These are phyloP conservation scores for Fagus sylvatica DNA, from an alignment of 306 rosid genomes.

Conservation along the genomic window DNA sequence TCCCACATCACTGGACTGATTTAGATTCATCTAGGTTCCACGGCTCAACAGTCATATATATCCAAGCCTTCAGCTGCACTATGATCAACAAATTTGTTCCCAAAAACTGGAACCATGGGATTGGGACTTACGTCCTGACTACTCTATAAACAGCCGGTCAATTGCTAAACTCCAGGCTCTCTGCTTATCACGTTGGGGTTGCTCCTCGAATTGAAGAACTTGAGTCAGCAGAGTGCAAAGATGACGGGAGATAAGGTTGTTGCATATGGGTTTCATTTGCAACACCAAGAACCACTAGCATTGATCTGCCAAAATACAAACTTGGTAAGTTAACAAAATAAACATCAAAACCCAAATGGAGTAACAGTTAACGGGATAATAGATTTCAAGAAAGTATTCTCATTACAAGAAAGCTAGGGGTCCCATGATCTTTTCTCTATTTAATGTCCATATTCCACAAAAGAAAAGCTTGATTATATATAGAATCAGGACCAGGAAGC, in stretches of 20 bases:
- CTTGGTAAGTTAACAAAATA: constrained; percentile 3
- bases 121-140: constrained; percentile 21
- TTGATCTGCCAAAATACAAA: constrained; percentile 53
- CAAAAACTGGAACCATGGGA: constrained; percentile 19
- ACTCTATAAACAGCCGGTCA: constrained; percentile 23
- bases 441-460: neutral
- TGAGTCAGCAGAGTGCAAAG: constrained; percentile 57
- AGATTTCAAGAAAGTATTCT: too few species aligned
- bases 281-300: constrained; percentile 70
- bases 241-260: constrained; percentile 45
- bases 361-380: too few species aligned
- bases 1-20: neutral
- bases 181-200: constrained; percentile 48
- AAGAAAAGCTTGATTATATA: too few species aligned
- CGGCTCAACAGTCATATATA: constrained; percentile 29
- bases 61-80: constrained; percentile 17
- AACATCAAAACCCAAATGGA: neutral
- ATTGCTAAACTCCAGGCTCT: constrained; percentile 15
- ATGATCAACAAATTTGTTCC: neutral
- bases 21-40: constrained; percentile 12
- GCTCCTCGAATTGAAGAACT: constrained; percentile 72
- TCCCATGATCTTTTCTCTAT: neutral
- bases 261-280: constrained; percentile 59
- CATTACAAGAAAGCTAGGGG: too few species aligned
- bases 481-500: constrained; percentile 1